Percentiles rank a stretch among this genome's conserved stretches.
Evolutionary conservation across 78 protist species (phyloP).

Genomic region (Dictyostelium firmibasis): DNA sequence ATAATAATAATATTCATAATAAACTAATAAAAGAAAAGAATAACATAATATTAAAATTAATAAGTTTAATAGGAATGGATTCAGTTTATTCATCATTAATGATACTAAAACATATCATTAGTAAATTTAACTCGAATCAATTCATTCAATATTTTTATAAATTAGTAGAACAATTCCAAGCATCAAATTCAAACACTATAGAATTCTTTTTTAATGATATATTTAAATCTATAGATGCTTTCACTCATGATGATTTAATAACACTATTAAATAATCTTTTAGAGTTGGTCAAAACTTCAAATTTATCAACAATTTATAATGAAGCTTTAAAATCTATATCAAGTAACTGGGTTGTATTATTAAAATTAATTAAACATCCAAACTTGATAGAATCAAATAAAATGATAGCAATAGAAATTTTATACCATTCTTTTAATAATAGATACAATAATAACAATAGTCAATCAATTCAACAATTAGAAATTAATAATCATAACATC

Average conservation of each 20-base stretch:
- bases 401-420: background rate
- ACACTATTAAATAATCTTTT: background rate
- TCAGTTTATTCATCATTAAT: background rate
- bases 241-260: background rate
- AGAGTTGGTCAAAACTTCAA: background rate
- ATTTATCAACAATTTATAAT: background rate
- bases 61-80: background rate
- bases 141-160: background rate
- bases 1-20: background rate
- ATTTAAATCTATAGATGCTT: conserved; percentile 11
- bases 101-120: background rate
- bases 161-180: background rate
- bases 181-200: background rate
- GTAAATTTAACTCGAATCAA: background rate
- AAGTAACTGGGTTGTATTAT: background rate
- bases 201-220: background rate
- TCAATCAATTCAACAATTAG: background rate
- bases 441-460: background rate
- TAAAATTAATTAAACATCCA: background rate
- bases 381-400: background rate
- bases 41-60: background rate
- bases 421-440: background rate
- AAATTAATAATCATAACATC: background rate
- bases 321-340: background rate
- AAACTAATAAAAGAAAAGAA: background rate